A percentile compares a stretch with the other conserved stretches of the same genome.
Conservation (phyloP, 345 rosid genomes). For the Arabidopsis thaliana region DNA sequence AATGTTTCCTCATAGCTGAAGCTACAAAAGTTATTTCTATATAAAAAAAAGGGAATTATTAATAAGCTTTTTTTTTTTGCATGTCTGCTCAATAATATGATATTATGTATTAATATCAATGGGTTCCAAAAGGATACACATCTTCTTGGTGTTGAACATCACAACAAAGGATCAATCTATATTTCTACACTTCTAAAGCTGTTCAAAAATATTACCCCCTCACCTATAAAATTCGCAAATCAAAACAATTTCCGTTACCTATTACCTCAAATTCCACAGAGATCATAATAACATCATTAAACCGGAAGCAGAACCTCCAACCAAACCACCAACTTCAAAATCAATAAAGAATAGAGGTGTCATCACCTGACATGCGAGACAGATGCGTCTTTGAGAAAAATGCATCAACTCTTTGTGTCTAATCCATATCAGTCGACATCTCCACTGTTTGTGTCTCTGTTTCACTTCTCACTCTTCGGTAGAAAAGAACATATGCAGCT, state of each 20-base stretch:
- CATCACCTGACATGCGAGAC: conserved; percentile 12
- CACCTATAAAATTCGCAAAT: conserved; percentile 19
- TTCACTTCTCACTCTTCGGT: conserved; percentile 65
- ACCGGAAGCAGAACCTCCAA: conserved; percentile 22
- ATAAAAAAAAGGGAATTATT: too few species aligned
- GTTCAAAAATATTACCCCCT: conserved; percentile 22
- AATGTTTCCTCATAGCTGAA: too few species aligned
- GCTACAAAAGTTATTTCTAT: too few species aligned
- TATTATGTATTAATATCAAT: too few species aligned
- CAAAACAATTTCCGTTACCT: conserved; percentile 7
- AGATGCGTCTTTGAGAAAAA: not conserved
- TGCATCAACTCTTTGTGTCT: not conserved
- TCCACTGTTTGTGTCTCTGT: conserved; percentile 25
- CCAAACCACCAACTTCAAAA: conserved; percentile 11
- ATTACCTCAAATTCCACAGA: conserved; percentile 2
- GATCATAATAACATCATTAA: not conserved
- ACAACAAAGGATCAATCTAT: conserved; percentile 2
- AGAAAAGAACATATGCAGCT: conserved; percentile 88
- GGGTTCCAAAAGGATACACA: not conserved
- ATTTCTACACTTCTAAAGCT: conserved; percentile 10
- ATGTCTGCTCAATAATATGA: too few species aligned
- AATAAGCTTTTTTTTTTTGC: too few species aligned
- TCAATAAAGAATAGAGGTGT: conserved; percentile 24
- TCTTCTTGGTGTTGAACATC: not conserved
- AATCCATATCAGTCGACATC: conserved; percentile 36